Conservation (phyloP, 2,329 filamentous ascomycete species). For the Stachybotrys chlorohalonatus region DNA sequence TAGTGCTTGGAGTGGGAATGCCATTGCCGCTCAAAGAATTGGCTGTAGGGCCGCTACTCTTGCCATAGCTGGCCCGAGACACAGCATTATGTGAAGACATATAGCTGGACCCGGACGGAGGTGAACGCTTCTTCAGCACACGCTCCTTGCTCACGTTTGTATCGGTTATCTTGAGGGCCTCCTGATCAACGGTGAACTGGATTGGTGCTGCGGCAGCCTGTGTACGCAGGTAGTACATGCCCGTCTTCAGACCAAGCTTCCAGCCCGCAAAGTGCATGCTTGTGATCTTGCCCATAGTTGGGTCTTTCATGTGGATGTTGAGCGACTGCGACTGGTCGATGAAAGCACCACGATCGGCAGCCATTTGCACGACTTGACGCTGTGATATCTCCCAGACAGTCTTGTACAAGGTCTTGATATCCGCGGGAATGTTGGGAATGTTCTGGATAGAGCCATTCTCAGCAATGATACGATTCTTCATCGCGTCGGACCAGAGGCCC, state of each 20-base stretch:
- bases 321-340: conserved; percentile 98
- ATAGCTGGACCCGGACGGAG: conserved; percentile 44
- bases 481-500: conserved; percentile 96
- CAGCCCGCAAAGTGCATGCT: conserved; percentile 99
- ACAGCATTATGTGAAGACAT: conserved; percentile 51
- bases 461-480: conserved; percentile 99
- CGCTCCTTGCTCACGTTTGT: conserved; percentile 61
- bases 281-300: conserved; percentile 99
- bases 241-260: conserved; percentile 98
- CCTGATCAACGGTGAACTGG: conserved; percentile 98
- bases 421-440: conserved; percentile 90
- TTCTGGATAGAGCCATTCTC: conserved; percentile 94
- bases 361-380: conserved; percentile 92
- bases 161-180: conserved; percentile 81
- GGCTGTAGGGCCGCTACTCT: conserved; percentile 36
- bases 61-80: conserved; percentile 58
- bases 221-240: conserved; percentile 99
- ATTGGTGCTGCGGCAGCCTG: conserved; percentile 95
- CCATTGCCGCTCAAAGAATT: conserved; percentile 40
- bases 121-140: conserved; percentile 60
- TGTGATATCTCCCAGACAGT: conserved; percentile 99
- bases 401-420: conserved; percentile 97
- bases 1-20: conserved; percentile 59
- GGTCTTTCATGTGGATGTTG: conserved; percentile 99
- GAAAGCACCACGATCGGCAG: conserved; percentile 94